Conservation (phyloP, 352 stramenopile species). For the Phytophthora litchii region DNA sequence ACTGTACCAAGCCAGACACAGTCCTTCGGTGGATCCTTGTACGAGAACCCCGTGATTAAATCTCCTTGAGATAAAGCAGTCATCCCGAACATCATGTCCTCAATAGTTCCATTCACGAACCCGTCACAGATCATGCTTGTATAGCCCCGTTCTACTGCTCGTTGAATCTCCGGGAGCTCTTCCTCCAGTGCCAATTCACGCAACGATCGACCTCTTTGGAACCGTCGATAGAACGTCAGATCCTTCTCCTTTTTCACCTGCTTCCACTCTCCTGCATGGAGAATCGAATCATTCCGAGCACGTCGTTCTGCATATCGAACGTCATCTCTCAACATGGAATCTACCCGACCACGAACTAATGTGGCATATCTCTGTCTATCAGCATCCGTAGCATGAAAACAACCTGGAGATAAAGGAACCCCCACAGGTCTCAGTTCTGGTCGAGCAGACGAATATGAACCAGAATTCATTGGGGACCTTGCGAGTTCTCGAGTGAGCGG, state of each 20-base stretch:
- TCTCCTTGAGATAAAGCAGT: slow-evolving; percentile 37
- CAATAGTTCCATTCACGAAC: slow-evolving; percentile 38
- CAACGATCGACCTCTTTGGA: slow-evolving; percentile 30
- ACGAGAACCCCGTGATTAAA: slow-evolving; percentile 46
- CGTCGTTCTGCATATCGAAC: slow-evolving; percentile 11
- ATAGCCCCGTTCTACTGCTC: slow-evolving; percentile 35
- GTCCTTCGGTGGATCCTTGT: slow-evolving; percentile 39
- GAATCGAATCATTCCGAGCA: slow-evolving; percentile 31
- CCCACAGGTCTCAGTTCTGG: slow-evolving; percentile 15
- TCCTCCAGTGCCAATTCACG: slow-evolving; percentile 34
- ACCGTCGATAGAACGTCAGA: slow-evolving; percentile 54
- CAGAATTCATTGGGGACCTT: slow-evolving; percentile 2
- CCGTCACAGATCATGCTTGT: slow-evolving; percentile 40
- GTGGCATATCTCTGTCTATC: slow-evolving; percentile 40
- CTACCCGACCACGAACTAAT: slow-evolving; percentile 37
- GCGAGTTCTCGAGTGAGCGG: slow-evolving; percentile 18
- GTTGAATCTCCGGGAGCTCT: slow-evolving; percentile 32
- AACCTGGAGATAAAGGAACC: slow-evolving; percentile 37
- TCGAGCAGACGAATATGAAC: too few species aligned
- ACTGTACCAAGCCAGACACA: slow-evolving; percentile 45
- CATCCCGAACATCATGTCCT: slow-evolving; percentile 53
- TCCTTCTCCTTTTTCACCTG: slow-evolving; percentile 36
- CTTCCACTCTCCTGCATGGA: slow-evolving; percentile 57
- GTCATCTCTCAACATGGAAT: slow-evolving; percentile 43
- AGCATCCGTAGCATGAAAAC: slow-evolving; percentile 35